Evolutionary conservation across 2,329 filamentous ascomycete species (phyloP), one percentile per base, ranked within the genome.

Genomic region (Ophiognomonia clavigignenti-juglandacearum): DNA sequence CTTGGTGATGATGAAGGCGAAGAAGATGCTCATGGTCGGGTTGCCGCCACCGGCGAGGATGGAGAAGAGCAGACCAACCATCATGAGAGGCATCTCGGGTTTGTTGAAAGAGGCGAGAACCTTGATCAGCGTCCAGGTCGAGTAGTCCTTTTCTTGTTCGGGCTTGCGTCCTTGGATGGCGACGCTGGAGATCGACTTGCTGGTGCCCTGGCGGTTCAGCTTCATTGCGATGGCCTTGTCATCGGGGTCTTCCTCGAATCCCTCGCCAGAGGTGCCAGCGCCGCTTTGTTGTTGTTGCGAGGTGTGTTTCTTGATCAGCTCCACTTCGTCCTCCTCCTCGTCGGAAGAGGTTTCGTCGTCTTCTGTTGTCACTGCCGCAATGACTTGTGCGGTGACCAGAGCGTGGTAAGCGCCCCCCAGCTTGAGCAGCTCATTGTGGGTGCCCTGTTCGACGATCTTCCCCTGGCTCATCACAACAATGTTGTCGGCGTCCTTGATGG

Each of bases 391-490:
- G 44, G 88, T 85, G 7, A 97, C 91, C 10, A 97, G 79, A 48
- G 83, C 86, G 64, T 78, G 86, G 65, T 97, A 98, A 8, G 90
- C 85, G 18, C 80, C 83, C 53, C 79, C 70, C 50, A 67, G 74
- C 55, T 83, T 80, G 3, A 97, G 71, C 10, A 98, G 75, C 13
- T 86, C 76, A 49, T 92, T 80, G 62, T 97, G 93, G 0, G 81
- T 91, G 43, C 93, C 93, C 65, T 96, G 90, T 66, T 98, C 93
- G 11, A 95, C 76, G 50, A 98, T 95, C n/a, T 75, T 71, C 11
- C 93, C 93, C 51, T 83, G 69, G 4, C 83, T 78, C 84, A 98
- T 92, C 53, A 96, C 92, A 11, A 97, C 88, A 56, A 98, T 98
- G 59, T 96, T 96, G 65, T 97, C 86, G 0, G 92, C 92, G 53